phyloP scores from a whole-genome alignment of 2,329 filamentous ascomycete species.

The Talaromyces funiculosus region DNA sequence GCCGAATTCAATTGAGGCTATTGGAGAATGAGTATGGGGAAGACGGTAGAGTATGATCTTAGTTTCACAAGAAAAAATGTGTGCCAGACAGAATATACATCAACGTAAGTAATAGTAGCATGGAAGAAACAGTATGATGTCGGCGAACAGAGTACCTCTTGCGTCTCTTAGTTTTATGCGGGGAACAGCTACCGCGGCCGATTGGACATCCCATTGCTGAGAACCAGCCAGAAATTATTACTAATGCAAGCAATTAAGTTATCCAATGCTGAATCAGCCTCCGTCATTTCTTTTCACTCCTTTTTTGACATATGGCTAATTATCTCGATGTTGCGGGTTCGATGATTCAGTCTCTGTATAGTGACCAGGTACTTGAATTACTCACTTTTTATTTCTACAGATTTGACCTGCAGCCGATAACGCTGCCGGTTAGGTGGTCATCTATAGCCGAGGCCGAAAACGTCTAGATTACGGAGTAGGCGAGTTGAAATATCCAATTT shows the following conservation, averaged over 20 bases:
- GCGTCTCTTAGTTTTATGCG: slow-evolving; percentile 2
- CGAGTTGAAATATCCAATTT: neutral
- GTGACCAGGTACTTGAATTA: neutral
- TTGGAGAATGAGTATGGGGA: neutral
- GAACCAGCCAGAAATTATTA: neutral
- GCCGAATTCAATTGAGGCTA: slow-evolving; percentile 3
- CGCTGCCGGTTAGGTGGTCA: neutral
- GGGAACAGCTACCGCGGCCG: slow-evolving; percentile 1
- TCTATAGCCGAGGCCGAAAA: neutral
- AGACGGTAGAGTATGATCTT: neutral
- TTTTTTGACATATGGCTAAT: neutral
- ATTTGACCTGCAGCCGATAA: neutral
- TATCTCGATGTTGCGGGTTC: neutral
- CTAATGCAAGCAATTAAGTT: neutral
- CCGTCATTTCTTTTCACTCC: neutral
- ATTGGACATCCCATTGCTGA: neutral
- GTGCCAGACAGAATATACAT: neutral
- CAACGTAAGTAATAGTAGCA: neutral
- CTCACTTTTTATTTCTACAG: neutral
- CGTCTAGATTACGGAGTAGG: too few species aligned
- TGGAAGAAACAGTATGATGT: neutral
- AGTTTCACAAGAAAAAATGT: neutral
- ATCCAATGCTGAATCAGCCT: slow-evolving; percentile 8
- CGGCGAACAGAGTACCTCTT: too few species aligned
- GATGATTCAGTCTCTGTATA: neutral